Evolutionary conservation across 805 yeast genomes (phyloP), one percentile per base, ranked within the genome.

Genomic region (Pichia phayaonensis): DNA sequence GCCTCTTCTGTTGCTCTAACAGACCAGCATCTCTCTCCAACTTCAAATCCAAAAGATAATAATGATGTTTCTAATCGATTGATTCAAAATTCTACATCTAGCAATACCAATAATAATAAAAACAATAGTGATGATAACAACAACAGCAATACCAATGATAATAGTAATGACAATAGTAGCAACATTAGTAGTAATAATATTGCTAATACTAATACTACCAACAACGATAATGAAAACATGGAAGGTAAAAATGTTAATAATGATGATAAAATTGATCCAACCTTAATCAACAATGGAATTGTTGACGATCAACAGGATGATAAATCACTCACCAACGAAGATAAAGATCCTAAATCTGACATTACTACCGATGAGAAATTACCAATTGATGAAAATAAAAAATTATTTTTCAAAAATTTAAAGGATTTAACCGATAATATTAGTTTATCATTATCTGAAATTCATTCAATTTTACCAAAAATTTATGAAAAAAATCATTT

Each of bases 351-450:
- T 45, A 7, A 16, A 15, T 3, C 34, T n/a, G 11, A 45, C 10
- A 21, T n/a, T 2, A 20, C 3, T 18, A 4, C 7, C 18, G 21
- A 16, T 39, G 15, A 26, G 2, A 27, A 22, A 10, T 18, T 44
- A 36, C 23, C 46, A 20, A 18, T 34, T 13, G 36, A 46, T 29
- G 41, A 21, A 44, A 29, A 23, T 4, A 44, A 26, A 31, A 7
- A 22, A 16, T 3, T 49, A 8, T 46, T 49, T 23, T 41, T 29
- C 21, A 34, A 48, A 5, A 44, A 51, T 38, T 39, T 51, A 10
- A 40, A 47, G 42, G 42, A 52, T 7, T 34, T 54, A 24, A 44
- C 53, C 16, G 47, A 49, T 20, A 44, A 42, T 18, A 45, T 54
- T 8, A 23, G 47, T 16, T 26, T 39, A 23, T 26, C 49, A 8